Conservation (phyloP, 169 alveolate genomes). For the Plasmodium falciparum region DNA sequence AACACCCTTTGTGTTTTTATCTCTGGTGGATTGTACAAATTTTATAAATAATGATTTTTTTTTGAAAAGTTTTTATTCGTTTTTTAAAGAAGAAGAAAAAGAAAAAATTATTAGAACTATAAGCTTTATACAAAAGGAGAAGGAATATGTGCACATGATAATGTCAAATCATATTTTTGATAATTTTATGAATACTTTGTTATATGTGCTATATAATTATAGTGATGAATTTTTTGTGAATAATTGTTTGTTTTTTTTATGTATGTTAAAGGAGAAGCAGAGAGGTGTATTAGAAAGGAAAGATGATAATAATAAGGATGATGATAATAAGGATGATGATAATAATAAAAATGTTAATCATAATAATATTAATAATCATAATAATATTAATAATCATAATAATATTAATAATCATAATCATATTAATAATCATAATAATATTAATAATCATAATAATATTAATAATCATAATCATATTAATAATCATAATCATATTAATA, state of each 20-base stretch:
- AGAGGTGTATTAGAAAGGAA: neutral
- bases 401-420: too few species aligned
- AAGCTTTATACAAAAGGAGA: conserved; percentile 27
- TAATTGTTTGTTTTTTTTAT: conserved; percentile 24
- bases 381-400: neutral
- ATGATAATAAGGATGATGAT: neutral
- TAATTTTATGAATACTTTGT: conserved; percentile 19
- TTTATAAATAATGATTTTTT: conserved; percentile 58
- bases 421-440: neutral
- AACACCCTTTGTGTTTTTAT: conserved; percentile 35
- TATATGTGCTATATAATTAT: conserved; percentile 23
- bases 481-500: too few species aligned
- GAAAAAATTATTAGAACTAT: conserved; percentile 10
- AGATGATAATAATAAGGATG: neutral
- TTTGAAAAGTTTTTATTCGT: conserved; percentile 26
- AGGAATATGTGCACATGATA: conserved; percentile 19
- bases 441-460: too few species aligned
- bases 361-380: neutral
- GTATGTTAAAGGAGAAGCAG: neutral
- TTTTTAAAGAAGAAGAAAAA: conserved; percentile 27
- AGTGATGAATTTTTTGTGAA: conserved; percentile 22
- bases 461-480: too few species aligned
- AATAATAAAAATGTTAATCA: neutral
- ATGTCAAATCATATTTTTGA: conserved; percentile 28
- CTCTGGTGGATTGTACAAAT: conserved; percentile 21